A percentile compares a stretch with the other conserved stretches of the same genome.
phyloP scores from a whole-genome alignment of 352 stramenopile species.

The Phytophthora colocasiae region DNA sequence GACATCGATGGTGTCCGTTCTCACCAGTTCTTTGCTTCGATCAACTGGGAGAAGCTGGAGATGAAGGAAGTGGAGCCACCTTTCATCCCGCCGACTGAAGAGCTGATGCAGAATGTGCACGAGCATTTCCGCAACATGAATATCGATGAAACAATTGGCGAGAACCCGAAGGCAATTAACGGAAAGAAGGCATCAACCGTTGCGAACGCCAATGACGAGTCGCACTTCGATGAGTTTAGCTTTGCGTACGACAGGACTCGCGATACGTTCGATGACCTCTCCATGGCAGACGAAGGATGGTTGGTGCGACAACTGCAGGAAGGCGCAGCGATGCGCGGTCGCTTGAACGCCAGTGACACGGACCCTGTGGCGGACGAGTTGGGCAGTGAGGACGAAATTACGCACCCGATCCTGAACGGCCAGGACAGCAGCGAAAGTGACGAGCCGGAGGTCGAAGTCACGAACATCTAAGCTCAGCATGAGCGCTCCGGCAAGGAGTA shows the following conservation, averaged over 20 bases:
- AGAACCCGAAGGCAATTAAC: conserved; percentile 65
- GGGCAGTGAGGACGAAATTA: conserved; percentile 66
- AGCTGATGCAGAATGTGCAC: conserved; percentile 90
- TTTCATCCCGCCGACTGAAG: conserved; percentile 80
- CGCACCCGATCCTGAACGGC: conserved; percentile 46
- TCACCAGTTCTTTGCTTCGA: conserved; percentile 76
- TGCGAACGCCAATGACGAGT: conserved; percentile 60
- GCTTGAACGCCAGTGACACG: conserved; percentile 68
- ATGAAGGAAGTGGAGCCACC: conserved; percentile 83
- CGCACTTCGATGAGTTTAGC: conserved; percentile 90
- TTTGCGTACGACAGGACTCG: conserved; percentile 86
- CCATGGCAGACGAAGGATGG: conserved; percentile 87
- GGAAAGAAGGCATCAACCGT: conserved; percentile 60
- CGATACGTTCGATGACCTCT: conserved; percentile 77
- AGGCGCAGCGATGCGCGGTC: conserved; percentile 75
- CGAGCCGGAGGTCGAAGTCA: conserved; percentile 58
- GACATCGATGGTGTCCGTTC: conserved; percentile 61
- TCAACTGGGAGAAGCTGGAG: conserved; percentile 79
- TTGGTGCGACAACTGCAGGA: conserved; percentile 82
- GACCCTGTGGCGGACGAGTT: conserved; percentile 56
- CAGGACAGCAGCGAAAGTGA: conserved; percentile 81
- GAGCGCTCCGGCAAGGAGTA: conserved; percentile 16
- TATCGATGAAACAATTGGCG: conserved; percentile 80
- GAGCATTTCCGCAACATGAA: conserved; percentile 92
- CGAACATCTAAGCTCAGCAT: conserved; percentile 39